Percentiles rank a stretch among this genome's conserved stretches.
Conservation (phyloP, 2,329 filamentous ascomycete genomes). For the Byssochlamys sp. region DNA sequence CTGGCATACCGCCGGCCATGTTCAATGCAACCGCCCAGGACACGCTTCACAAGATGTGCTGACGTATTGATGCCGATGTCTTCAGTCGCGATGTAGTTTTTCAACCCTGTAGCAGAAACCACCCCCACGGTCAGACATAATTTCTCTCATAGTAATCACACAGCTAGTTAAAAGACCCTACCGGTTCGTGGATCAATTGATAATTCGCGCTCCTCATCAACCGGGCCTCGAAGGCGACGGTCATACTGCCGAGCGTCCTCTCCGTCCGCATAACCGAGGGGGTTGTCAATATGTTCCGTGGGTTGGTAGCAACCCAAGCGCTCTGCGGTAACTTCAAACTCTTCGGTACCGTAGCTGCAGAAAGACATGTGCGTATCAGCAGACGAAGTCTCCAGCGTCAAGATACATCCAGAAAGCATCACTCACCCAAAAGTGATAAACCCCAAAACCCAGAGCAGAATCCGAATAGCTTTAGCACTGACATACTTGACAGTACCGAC, state of each 20-base stretch:
- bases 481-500: constrained; percentile 86
- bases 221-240: constrained; percentile 65
- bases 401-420: neutral
- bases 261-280: constrained; percentile 80
- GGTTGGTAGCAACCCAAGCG: constrained; percentile 72
- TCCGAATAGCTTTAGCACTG: constrained; percentile 79
- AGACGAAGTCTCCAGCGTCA: neutral
- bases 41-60: constrained; percentile 61
- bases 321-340: constrained; percentile 75
- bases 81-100: constrained; percentile 92
- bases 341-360: constrained; percentile 53
- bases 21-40: constrained; percentile 66
- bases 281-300: constrained; percentile 73
- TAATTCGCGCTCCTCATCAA: constrained; percentile 70
- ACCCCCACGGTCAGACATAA: neutral
- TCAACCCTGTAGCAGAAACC: constrained; percentile 46
- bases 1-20: constrained; percentile 65
- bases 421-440: constrained; percentile 76
- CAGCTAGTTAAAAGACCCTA: constrained; percentile 14
- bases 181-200: constrained; percentile 65
- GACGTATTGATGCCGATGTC: constrained; percentile 69
- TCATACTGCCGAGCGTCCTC: constrained; percentile 76
- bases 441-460: constrained; percentile 77
- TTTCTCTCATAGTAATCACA: neutral
- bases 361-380: neutral